Percentiles rank a stretch among this genome's conserved stretches.
phyloP scores from a whole-genome alignment of 345 rosid species.

The Boechera stricta region DNA sequence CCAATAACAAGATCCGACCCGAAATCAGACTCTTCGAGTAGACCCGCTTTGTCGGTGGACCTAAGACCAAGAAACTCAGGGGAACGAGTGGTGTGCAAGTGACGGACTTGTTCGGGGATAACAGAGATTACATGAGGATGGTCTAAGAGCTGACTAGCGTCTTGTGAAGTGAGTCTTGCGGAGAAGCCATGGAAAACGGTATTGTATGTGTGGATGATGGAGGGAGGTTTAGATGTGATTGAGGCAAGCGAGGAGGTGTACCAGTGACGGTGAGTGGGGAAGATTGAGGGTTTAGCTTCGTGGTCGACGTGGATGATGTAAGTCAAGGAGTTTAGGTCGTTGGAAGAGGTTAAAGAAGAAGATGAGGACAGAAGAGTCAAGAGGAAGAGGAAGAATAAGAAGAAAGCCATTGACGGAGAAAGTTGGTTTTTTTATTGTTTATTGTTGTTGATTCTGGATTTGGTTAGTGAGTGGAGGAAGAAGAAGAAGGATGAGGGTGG shows the following conservation, averaged over 20 bases:
- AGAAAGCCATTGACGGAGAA: constrained; percentile 44
- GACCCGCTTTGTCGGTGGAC: constrained; percentile 67
- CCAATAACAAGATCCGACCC: constrained; percentile 97
- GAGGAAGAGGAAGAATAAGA: constrained; percentile 43
- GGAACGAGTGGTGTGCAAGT: constrained; percentile 83
- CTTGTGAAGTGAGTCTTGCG: constrained; percentile 60
- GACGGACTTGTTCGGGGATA: constrained; percentile 77
- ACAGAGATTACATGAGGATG: constrained; percentile 68
- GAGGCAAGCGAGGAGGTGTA: constrained; percentile 65
- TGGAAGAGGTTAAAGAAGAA: constrained; percentile 43
- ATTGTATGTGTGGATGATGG: constrained; percentile 79
- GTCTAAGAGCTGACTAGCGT: constrained; percentile 51
- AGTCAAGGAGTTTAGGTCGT: constrained; percentile 46
- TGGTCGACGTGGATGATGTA: constrained; percentile 60
- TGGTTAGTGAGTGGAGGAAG: constrained; percentile 38
- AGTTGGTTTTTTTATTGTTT: neutral
- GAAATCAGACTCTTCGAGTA: constrained; percentile 80
- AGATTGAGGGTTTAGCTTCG: constrained; percentile 82
- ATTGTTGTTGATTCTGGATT: neutral
- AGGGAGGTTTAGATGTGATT: constrained; percentile 36
- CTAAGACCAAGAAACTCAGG: constrained; percentile 88
- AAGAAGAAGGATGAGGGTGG: constrained; percentile 31
- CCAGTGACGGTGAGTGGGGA: constrained; percentile 89
- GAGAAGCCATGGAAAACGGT: constrained; percentile 97
- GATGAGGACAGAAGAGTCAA: constrained; percentile 30